phyloP scores from a whole-genome alignment of 2,329 filamentous ascomycete genomes.

The Xylaria sp. region DNA sequence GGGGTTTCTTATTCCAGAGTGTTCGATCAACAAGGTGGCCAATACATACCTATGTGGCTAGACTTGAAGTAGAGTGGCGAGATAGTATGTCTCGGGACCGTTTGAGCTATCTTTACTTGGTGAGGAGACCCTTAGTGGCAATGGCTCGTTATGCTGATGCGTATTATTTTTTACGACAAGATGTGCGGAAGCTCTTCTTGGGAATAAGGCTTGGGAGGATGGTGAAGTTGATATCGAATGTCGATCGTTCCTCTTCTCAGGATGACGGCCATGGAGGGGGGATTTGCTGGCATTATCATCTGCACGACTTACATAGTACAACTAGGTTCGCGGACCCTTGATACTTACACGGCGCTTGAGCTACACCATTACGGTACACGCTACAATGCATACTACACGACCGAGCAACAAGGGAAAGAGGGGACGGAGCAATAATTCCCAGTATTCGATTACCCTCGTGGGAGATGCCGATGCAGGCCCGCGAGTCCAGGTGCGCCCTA shows the following conservation, averaged over 20 bases:
- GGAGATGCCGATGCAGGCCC: constrained; percentile 39
- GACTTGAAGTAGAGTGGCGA: constrained; percentile 17
- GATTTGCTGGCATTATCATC: constrained; percentile 39
- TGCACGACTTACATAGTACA: constrained; percentile 22
- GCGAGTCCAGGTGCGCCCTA: constrained; percentile 37
- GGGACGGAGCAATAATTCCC: constrained; percentile 32
- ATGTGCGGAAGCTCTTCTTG: constrained; percentile 18
- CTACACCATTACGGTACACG: constrained; percentile 28
- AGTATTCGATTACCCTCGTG: constrained; percentile 31
- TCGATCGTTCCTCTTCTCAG: constrained; percentile 37
- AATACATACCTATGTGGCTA: constrained; percentile 37
- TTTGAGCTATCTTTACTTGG: constrained; percentile 5
- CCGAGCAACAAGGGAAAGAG: constrained; percentile 29
- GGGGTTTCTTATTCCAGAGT: constrained; percentile 31
- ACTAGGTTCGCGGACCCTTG: constrained; percentile 32
- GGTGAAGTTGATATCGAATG: constrained; percentile 34
- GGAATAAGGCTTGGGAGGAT: constrained; percentile 22
- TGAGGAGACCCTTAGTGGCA: constrained; percentile 5
- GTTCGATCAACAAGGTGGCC: constrained; percentile 20
- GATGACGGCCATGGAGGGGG: constrained; percentile 16
- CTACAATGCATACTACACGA: constrained; percentile 26
- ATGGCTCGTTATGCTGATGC: constrained; percentile 12
- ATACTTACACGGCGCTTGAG: constrained; percentile 26
- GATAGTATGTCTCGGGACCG: constrained; percentile 9
- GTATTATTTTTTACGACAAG: constrained; percentile 19